Evolutionary conservation across 2,329 filamentous ascomycete species (phyloP), one percentile per base, ranked within the genome.

Genomic region (Pyrenophora tritici-repentis): DNA sequence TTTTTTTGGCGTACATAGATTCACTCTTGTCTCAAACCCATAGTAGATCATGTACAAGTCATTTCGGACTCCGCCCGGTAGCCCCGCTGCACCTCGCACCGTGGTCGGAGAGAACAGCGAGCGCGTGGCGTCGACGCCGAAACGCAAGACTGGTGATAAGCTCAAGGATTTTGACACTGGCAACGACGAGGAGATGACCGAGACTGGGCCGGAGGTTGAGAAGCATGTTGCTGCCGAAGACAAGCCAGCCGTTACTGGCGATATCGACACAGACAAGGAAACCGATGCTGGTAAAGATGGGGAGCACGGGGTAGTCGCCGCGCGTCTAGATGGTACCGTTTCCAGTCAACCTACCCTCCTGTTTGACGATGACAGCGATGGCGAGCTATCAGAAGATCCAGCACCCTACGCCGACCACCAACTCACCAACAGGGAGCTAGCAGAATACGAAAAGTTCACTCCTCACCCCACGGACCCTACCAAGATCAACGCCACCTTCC

Each of bases 311-410:
- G 26, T 29, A 29, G 9, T 3, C 5, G 26, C 26, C 26, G 26
- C 8, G 26, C 26, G 3, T 10, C 10, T 10, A 29, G 3, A 29
- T 12, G 5, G 8, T 1, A 18, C 3, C 9, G n/a, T 3, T 2
- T 9, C n/a, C n/a, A 12, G 9, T 22, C 22, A 22, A 9, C 22
- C 26, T 20, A 12, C 33, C 22, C 22, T 37, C 9, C 22, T 37
- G n/a, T n/a, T 3, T 8, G n/a, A 1, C 7, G 42, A 46, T 6
- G 42, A 37, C 2, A 37, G 31, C 12, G 42, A 46, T 5, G 24
- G 22, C 16, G 36, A 46, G 12, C 4, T 46, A 10, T 50, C 47
- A 10, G 47, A 46, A 4, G 42, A 46, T 8, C 47, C 36, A 22
- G 36, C 47, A 2, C 47, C 47, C 0, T 36, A 46, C 16, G 24